Evolutionary conservation across 2,329 filamentous ascomycete species (phyloP).

Genomic region (Nannizziopsis arthrosporioides): DNA sequence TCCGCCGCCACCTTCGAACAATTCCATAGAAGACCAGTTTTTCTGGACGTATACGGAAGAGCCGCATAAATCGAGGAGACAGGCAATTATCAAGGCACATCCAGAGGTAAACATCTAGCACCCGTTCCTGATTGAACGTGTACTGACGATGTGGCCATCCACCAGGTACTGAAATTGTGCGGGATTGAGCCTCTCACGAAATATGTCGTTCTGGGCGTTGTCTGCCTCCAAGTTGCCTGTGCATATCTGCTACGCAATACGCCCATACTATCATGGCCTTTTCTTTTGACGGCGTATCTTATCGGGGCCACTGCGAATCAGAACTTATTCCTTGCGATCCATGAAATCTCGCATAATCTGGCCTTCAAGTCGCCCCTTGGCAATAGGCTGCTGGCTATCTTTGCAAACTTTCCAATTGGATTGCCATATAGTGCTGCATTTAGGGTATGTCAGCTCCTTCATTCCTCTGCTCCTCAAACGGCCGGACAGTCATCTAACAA

Average conservation of each 20-base stretch:
- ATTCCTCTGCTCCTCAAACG: not conserved
- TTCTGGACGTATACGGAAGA: conserved; percentile 99
- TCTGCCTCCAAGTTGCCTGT: conserved; percentile 65
- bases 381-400: conserved; percentile 78
- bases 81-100: conserved; percentile 95
- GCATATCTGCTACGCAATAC: conserved; percentile 67
- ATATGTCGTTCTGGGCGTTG: conserved; percentile 76
- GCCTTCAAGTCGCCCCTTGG: conserved; percentile 70
- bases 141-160: conserved; percentile 1
- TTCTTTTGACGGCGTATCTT: conserved; percentile 78
- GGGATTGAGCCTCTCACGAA: conserved; percentile 93
- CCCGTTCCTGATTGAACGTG: not conserved
- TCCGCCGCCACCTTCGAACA: conserved; percentile 22
- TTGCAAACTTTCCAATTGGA: conserved; percentile 92
- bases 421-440: conserved; percentile 95
- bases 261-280: conserved; percentile 68
- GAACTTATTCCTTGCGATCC: conserved; percentile 95
- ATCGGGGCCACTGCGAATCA: conserved; percentile 94
- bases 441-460: conserved; percentile 46
- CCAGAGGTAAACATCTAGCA: conserved; percentile 59
- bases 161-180: conserved; percentile 86
- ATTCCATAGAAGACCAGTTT: conserved; percentile 50
- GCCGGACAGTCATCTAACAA: not conserved
- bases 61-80: conserved; percentile 77
- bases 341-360: conserved; percentile 97